Conservation (phyloP, 257 asterid species). For the Nicotiana otophora region DNA sequence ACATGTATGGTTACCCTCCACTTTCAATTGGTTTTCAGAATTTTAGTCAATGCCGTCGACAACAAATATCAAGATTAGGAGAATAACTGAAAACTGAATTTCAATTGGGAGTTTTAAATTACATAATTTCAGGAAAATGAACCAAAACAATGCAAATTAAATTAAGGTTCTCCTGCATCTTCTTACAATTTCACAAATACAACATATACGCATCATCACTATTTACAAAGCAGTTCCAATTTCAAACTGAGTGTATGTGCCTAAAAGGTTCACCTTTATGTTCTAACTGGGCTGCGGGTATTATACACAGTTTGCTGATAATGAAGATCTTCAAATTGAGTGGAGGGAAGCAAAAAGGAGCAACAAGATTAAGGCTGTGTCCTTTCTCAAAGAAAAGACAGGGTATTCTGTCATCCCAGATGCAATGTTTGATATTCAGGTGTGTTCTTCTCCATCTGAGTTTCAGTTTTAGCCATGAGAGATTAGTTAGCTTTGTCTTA, state of each 20-base stretch:
- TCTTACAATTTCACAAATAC: background rate
- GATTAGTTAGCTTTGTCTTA: slow-evolving; percentile 4
- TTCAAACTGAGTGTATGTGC: background rate
- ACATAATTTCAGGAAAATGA: background rate
- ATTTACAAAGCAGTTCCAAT: background rate
- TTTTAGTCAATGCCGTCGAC: background rate
- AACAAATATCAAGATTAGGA: background rate
- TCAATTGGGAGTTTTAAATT: background rate
- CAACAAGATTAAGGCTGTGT: slow-evolving; percentile 60
- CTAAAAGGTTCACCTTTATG: background rate
- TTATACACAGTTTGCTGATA: slow-evolving; percentile 63
- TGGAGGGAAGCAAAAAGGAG: slow-evolving; percentile 73
- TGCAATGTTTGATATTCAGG: slow-evolving; percentile 89
- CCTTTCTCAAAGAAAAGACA: slow-evolving; percentile 64
- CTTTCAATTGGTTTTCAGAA: background rate
- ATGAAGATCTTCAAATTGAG: slow-evolving; percentile 66
- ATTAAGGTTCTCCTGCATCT: background rate
- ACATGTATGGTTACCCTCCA: background rate
- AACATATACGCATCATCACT: background rate
- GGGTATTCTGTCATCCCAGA: slow-evolving; percentile 75
- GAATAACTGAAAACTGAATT: background rate
- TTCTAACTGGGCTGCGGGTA: slow-evolving; percentile 22
- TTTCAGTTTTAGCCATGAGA: background rate
- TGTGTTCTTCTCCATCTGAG: slow-evolving; percentile 21
- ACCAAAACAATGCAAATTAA: background rate